These are phyloP conservation scores for Cryoendolithus antarcticus DNA, from an alignment of 2,329 filamentous ascomycete species.

Conservation along the genomic window DNA sequence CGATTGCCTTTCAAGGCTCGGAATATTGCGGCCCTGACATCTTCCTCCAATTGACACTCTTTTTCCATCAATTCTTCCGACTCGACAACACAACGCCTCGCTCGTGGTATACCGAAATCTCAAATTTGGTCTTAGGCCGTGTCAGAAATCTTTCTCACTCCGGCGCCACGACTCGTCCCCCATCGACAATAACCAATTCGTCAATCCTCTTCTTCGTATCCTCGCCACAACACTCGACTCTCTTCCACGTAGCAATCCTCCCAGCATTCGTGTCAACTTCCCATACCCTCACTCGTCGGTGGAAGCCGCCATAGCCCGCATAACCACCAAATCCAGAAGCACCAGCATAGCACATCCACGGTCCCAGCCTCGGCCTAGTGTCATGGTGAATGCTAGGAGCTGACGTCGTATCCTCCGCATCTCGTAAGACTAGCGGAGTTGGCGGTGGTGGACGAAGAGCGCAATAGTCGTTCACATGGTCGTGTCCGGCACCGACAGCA, in stretches of 20 bases:
- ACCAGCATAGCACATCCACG: conserved; percentile 98
- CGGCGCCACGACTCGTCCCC: conserved; percentile 37
- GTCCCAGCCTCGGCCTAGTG: conserved; percentile 14
- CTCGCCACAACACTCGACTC: conserved; percentile 51
- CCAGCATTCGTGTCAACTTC: conserved; percentile 88
- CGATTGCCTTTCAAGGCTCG: too few species aligned
- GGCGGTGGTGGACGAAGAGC: conserved; percentile 40
- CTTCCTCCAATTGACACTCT: too few species aligned
- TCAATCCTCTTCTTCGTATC: conserved; percentile 43
- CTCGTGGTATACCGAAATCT: too few species aligned
- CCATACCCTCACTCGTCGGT: conserved; percentile 75
- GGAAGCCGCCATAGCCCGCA: conserved; percentile 75
- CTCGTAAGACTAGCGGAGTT: neutral
- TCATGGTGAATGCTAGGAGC: conserved; percentile 2
- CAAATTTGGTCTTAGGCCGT: too few species aligned
- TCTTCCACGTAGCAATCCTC: conserved; percentile 82
- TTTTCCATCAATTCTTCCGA: too few species aligned
- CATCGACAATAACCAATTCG: conserved; percentile 50
- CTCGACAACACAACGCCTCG: too few species aligned
- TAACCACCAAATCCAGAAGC: conserved; percentile 90
- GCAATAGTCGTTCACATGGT: conserved; percentile 97
- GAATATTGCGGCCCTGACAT: too few species aligned
- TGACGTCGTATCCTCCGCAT: conserved; percentile 11
- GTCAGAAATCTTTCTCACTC: too few species aligned
- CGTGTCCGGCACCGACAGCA: conserved; percentile 84